These are phyloP conservation scores for Sporisorium exsertum DNA, from an alignment of 1,284 basidiomycete species.

Conservation along the genomic window DNA sequence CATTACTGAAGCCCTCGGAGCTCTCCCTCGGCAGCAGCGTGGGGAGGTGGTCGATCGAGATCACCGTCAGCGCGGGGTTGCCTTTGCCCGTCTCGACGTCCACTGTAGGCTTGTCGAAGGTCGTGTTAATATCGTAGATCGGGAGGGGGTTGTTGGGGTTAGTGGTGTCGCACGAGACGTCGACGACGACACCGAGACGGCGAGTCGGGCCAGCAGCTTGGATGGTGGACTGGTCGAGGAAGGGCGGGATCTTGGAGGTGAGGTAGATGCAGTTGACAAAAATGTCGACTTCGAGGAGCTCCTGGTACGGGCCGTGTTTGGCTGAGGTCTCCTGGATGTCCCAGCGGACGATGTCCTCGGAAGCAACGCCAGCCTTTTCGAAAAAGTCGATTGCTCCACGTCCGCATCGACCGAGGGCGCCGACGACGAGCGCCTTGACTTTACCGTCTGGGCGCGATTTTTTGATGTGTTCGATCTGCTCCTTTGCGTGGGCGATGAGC, in stretches of 20 bases:
- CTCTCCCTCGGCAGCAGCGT: conserved; percentile 95
- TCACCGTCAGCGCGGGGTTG: conserved; percentile 77
- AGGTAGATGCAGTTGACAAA: conserved; percentile 99
- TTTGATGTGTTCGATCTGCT: conserved; percentile 73
- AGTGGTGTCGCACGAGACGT: conserved; percentile 99
- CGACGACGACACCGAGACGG: conserved; percentile 86
- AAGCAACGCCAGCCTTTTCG: conserved; percentile 84
- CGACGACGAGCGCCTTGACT: conserved; percentile 91
- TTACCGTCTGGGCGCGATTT: conserved; percentile 75
- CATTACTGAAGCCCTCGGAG: conserved; percentile 92
- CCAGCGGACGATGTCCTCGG: conserved; percentile 94
- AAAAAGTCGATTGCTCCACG: conserved; percentile 96
- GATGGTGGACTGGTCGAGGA: conserved; percentile 83
- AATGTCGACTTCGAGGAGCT: conserved; percentile 96
- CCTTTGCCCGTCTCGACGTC: conserved; percentile 73
- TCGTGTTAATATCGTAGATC: conserved; percentile 94
- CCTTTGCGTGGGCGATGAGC: conserved; percentile 71
- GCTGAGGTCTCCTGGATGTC: conserved; percentile 91
- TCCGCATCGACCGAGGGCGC: conserved; percentile 94
- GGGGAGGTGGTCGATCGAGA: conserved; percentile 97
- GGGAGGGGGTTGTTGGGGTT: conserved; percentile 99
- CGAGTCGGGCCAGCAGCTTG: conserved; percentile 78
- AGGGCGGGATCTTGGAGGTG: conserved; percentile 86
- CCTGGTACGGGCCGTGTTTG: conserved; percentile 95
- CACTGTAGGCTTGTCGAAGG: conserved; percentile 92